These are phyloP conservation scores for Trypanosoma conorhini DNA, from an alignment of 208 protist species.

Conservation along the genomic window DNA sequence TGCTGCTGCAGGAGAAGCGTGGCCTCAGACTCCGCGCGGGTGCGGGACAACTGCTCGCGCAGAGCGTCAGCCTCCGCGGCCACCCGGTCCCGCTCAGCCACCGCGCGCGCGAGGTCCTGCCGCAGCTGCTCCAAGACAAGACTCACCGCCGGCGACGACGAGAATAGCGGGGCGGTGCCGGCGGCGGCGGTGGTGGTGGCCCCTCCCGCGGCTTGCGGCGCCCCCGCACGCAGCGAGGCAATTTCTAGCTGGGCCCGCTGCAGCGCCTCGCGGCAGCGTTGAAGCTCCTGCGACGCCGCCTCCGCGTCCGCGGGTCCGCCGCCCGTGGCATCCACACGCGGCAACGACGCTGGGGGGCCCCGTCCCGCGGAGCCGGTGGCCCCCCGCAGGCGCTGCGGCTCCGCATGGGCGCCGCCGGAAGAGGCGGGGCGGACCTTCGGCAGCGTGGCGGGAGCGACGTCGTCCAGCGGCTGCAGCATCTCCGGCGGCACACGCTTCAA, in stretches of 20 bases:
- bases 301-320: conserved; percentile 1
- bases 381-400: background rate
- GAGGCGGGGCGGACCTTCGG: background rate
- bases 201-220: background rate
- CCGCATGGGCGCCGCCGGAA: background rate
- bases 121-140: conserved; percentile 21
- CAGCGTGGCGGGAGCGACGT: conserved; percentile 1
- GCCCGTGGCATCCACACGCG: background rate
- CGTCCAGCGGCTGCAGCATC: conserved; percentile 5
- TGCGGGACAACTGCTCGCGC: conserved; percentile 38
- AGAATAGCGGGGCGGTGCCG: background rate
- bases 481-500: conserved; percentile 33
- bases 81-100: conserved; percentile 13
- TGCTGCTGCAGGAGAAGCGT: conserved; percentile 22
- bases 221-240: conserved; percentile 32
- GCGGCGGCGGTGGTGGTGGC: background rate
- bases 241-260: conserved; percentile 47
- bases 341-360: background rate
- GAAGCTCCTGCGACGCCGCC: conserved; percentile 26
- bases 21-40: conserved; percentile 39
- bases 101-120: conserved; percentile 7
- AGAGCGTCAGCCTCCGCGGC: conserved; percentile 24
- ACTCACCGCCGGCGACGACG: conserved; percentile 14
- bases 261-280: conserved; percentile 44
- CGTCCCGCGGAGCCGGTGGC: background rate